Percentiles rank a stretch among this genome's conserved stretches.
phyloP scores from a whole-genome alignment of 73 alveolate genomes.

The Durusdinium trenchii region DNA sequence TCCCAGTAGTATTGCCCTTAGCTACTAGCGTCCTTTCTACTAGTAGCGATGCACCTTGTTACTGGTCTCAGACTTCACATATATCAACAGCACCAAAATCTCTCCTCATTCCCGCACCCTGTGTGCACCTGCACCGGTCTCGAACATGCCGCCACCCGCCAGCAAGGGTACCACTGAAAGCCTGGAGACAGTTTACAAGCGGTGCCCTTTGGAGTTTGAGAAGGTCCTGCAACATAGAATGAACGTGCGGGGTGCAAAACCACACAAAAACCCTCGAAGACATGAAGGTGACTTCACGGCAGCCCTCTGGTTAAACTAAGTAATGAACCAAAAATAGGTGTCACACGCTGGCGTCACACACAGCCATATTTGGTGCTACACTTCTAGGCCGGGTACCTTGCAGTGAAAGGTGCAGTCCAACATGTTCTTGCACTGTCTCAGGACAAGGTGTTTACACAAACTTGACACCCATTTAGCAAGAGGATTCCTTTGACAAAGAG shows the following conservation, averaged over 20 bases:
- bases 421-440: too few species aligned
- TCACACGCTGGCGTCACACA: background rate
- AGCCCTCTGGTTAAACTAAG: background rate
- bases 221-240: too few species aligned
- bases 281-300: background rate
- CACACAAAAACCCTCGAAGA: too few species aligned
- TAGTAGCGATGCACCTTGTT: too few species aligned
- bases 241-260: too few species aligned
- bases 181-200: conserved; percentile 33
- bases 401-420: background rate
- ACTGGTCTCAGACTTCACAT: background rate
- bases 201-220: too few species aligned
- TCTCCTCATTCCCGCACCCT: too few species aligned
- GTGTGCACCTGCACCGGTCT: conserved; percentile 85
- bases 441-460: too few species aligned
- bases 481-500: too few species aligned
- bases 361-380: background rate
- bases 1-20: too few species aligned
- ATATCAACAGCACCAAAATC: background rate
- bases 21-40: too few species aligned
- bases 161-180: conserved; percentile 89
- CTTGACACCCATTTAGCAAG: too few species aligned
- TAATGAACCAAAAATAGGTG: background rate
- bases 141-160: conserved; percentile 95
- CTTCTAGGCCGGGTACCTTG: background rate